Evolutionary conservation across 306 rosid species (phyloP).

Genomic region (Inga oerstediana): DNA sequence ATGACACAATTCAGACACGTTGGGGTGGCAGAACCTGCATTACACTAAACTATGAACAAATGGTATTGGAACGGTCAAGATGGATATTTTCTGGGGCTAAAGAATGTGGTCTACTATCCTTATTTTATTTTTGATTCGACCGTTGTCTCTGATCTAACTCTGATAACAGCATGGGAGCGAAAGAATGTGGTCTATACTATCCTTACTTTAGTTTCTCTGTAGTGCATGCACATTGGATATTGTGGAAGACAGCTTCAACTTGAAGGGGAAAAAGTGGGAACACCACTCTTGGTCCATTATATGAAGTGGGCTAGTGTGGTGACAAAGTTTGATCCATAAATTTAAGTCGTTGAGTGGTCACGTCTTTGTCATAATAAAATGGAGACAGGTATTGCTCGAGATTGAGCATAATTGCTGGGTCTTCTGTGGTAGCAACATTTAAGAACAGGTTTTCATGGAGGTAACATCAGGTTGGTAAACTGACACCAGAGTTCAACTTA

Average conservation of each 20-base stretch:
- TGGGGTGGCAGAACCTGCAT: constrained; percentile 37
- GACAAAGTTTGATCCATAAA: constrained; percentile 25
- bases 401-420: neutral
- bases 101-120: neutral
- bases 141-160: neutral
- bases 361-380: neutral
- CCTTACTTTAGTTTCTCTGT: neutral
- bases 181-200: neutral
- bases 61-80: constrained; percentile 21
- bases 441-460: neutral
- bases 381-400: neutral
- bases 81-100: neutral
- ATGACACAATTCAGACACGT: constrained; percentile 47
- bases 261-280: constrained; percentile 28
- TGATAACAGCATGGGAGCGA: neutral
- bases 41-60: constrained; percentile 26
- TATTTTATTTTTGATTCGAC: neutral
- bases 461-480: neutral
- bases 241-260: constrained; percentile 31
- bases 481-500: neutral
- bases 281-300: constrained; percentile 44
- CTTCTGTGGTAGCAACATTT: neutral
- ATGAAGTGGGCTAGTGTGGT: neutral
- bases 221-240: constrained; percentile 35
- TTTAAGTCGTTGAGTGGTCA: neutral